Percentiles rank a stretch among this genome's conserved stretches.
These are phyloP conservation scores for Leccinum huronense DNA, from an alignment of 1,284 basidiomycete species.

Conservation along the genomic window DNA sequence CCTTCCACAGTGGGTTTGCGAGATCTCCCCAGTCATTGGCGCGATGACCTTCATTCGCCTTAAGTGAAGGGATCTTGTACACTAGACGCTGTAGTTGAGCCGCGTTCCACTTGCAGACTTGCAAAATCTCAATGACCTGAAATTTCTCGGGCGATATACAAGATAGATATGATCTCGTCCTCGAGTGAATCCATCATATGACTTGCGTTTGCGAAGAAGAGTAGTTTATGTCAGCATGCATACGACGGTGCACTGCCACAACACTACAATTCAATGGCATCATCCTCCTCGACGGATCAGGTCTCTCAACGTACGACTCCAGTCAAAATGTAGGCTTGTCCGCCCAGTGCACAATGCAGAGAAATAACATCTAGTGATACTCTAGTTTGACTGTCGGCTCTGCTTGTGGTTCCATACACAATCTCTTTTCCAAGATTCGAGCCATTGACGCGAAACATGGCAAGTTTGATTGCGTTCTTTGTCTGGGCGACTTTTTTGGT, in stretches of 20 bases:
- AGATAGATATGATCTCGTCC: constrained; percentile 80
- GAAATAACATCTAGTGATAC: constrained; percentile 4
- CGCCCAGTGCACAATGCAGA: background rate
- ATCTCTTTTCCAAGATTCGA: constrained; percentile 79
- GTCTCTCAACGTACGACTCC: constrained; percentile 8
- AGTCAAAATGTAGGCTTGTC: constrained; percentile 44
- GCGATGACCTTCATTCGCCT: constrained; percentile 80
- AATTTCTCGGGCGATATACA: constrained; percentile 83
- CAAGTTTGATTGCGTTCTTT: constrained; percentile 87
- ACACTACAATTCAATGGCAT: constrained; percentile 22
- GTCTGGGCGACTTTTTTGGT: constrained; percentile 90
- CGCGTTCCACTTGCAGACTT: constrained; percentile 10
- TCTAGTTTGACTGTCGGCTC: constrained; percentile 84
- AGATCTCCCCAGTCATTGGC: constrained; percentile 87
- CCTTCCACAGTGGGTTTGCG: constrained; percentile 83
- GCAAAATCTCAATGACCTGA: constrained; percentile 53
- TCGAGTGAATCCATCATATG: constrained; percentile 51
- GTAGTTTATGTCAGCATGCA: constrained; percentile 30
- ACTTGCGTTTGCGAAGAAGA: constrained; percentile 19
- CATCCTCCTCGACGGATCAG: constrained; percentile 19
- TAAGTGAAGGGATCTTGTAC: constrained; percentile 80
- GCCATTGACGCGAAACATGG: constrained; percentile 92
- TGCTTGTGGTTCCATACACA: constrained; percentile 71
- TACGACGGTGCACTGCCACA: background rate
- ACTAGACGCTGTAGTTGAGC: constrained; percentile 45